Evolutionary conservation across 768 basidiomycete species (phyloP), one percentile per base, ranked within the genome.

Genomic region (Leccinum variicolor): DNA sequence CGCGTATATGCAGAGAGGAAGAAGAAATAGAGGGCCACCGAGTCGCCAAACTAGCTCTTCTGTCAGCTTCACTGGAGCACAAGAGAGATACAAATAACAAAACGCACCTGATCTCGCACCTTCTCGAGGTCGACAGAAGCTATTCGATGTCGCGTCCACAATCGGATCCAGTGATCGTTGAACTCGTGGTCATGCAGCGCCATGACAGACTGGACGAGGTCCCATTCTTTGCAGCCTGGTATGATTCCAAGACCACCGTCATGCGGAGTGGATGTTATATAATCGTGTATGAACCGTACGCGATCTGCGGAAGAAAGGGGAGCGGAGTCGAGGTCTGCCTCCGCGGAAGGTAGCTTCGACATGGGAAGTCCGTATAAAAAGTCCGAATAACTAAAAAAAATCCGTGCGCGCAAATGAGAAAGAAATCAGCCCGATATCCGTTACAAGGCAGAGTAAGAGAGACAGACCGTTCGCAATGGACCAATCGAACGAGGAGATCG

Each of bases 241-340:
- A 86, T 83, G 50, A 98, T 84, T 1, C 91, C 93, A 2, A 96
- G 81, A 5, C 94, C 94, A 10, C 92, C 88, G 53, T 95, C 94
- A n/a, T 76, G 66, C 0, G 79, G 76, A 0, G 82, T 83, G 1
- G 88, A 83, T 3, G 91, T 84, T 58, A 94, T 76, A 68, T 86
- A 88, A 7, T 79, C 68, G 65, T 94, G 78, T 0, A 93, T 80
- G 29, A 93, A 81, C n/a, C 92, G 84, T 21, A 94, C 75, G n/a
- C 88, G 83, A 66, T 94, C 89, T 1, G 91, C 85, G 6, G 89
- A 81, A 0, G 83, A 83, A 28, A 90, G 73, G 0, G 81, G 73
- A 3, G 74, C 74, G 2, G 74, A 71, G 53, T 79, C 77, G 21
- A 79, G 68, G 34, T 80, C 79, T 28, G 74, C 70, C 6, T 79